Conservation (phyloP, 805 yeast genomes). For the Kregervanrija delftensis region DNA sequence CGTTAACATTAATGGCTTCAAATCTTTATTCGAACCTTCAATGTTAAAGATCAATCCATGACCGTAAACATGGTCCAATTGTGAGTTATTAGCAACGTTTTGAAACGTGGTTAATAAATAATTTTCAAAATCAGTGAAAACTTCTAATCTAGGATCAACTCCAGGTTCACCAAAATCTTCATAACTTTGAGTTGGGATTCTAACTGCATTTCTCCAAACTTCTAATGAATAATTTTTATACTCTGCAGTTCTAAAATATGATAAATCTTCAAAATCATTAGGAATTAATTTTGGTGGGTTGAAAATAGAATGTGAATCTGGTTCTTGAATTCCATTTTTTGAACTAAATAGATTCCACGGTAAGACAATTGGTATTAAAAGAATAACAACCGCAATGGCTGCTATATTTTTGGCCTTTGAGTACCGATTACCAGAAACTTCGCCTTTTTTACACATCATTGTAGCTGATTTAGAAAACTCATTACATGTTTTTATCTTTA, state of each 20-base stretch:
- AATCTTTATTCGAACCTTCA: conserved; percentile 43
- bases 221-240: conserved; percentile 2
- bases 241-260: conserved; percentile 1
- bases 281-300: too few relatives aligned
- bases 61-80: conserved; percentile 49
- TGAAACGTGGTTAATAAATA: conserved; percentile 54
- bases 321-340: too few relatives aligned
- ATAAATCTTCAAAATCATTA: too few relatives aligned
- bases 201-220: conserved; percentile 31
- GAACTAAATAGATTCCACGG: too few relatives aligned
- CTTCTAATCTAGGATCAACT: conserved; percentile 48
- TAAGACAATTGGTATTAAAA: too few relatives aligned
- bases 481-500: too few relatives aligned
- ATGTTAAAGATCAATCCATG: conserved; percentile 58
- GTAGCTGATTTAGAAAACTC: too few relatives aligned
- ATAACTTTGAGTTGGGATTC: conserved; percentile 39
- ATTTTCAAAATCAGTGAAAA: conserved; percentile 42
- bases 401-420: too few relatives aligned
- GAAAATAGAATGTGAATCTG: too few relatives aligned
- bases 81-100: conserved; percentile 36
- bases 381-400: too few relatives aligned
- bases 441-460: too few relatives aligned
- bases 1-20: conserved; percentile 59
- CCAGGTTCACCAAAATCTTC: conserved; percentile 38
- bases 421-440: too few relatives aligned